Evolutionary conservation across 1,139 yeast species (phyloP).

Genomic region (Spathaspora sp.): DNA sequence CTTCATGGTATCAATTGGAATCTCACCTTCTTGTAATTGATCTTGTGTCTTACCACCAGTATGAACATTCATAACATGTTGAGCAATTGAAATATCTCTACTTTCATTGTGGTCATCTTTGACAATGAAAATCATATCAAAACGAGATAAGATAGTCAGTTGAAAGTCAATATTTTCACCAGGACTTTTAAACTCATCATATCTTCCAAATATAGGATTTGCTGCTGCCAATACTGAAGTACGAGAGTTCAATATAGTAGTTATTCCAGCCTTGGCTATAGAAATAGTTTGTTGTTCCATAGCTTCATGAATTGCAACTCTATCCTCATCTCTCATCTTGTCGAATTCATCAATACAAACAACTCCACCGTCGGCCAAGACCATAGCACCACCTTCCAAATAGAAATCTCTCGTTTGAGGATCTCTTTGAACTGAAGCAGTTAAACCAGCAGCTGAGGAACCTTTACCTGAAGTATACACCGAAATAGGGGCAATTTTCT

Average conservation of each 20-base stretch:
- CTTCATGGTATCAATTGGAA: slow-evolving; percentile 87
- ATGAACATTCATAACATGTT: slow-evolving; percentile 93
- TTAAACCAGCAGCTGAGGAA: slow-evolving; percentile 98
- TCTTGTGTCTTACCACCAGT: slow-evolving; percentile 60
- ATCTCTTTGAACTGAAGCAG: slow-evolving; percentile 96
- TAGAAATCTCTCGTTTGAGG: slow-evolving; percentile 85
- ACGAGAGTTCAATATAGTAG: slow-evolving; percentile 92
- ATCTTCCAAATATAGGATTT: slow-evolving; percentile 94
- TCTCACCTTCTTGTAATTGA: slow-evolving; percentile 71
- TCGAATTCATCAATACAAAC: slow-evolving; percentile 99
- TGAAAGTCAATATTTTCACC: slow-evolving; percentile 98
- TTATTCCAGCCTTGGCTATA: slow-evolving; percentile 98
- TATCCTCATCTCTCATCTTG: slow-evolving; percentile 98
- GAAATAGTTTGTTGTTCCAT: slow-evolving; percentile 99
- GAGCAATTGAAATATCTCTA: slow-evolving; percentile 87
- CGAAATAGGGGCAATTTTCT: slow-evolving; percentile 90
- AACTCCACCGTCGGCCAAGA: slow-evolving; percentile 97
- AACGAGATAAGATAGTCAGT: slow-evolving; percentile 93
- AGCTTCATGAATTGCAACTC: slow-evolving; percentile 99
- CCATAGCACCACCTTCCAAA: slow-evolving; percentile 99
- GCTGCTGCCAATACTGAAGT: slow-evolving; percentile 98
- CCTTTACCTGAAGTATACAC: slow-evolving; percentile 99
- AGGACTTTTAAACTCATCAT: slow-evolving; percentile 93
- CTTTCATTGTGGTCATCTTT: slow-evolving; percentile 90
- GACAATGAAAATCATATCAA: slow-evolving; percentile 97